These are phyloP conservation scores for Nitzschia sp. DNA, from an alignment of 108 stramenopile species.

Conservation along the genomic window DNA sequence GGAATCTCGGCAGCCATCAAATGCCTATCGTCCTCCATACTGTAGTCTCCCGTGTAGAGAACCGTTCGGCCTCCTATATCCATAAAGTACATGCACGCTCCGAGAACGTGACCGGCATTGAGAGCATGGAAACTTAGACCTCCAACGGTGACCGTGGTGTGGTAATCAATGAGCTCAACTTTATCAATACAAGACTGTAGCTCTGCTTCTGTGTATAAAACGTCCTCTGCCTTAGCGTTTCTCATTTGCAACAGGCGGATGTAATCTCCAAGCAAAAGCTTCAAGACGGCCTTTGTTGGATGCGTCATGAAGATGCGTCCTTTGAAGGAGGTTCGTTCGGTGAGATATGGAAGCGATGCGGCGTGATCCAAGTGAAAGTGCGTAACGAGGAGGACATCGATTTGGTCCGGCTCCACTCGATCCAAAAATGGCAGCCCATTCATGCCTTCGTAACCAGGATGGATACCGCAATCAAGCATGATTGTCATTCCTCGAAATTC, in stretches of 20 bases:
- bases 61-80: slow-evolving; percentile 92
- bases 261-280: slow-evolving; percentile 92
- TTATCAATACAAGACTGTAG: slow-evolving; percentile 89
- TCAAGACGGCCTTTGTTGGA: slow-evolving; percentile 96
- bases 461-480: slow-evolving; percentile 97
- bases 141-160: slow-evolving; percentile 86
- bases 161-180: slow-evolving; percentile 94
- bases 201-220: slow-evolving; percentile 92
- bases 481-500: slow-evolving; percentile 92
- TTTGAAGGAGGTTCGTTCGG: slow-evolving; percentile 94
- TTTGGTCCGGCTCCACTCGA: slow-evolving; percentile 79
- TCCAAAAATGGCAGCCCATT: slow-evolving; percentile 89
- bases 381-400: slow-evolving; percentile 88
- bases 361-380: slow-evolving; percentile 99
- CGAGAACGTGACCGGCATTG: slow-evolving; percentile 98
- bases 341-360: slow-evolving; percentile 94
- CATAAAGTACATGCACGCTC: slow-evolving; percentile 97
- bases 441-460: slow-evolving; percentile 95
- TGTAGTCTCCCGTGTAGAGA: slow-evolving; percentile 98
- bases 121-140: slow-evolving; percentile 93
- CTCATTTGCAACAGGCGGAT: slow-evolving; percentile 77
- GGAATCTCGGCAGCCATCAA: slow-evolving; percentile 97
- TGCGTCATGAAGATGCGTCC: slow-evolving; percentile 98
- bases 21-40: slow-evolving; percentile 96
- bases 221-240: slow-evolving; percentile 66